Conservation (phyloP, 768 basidiomycete species). For the Phlegmacium glaucopus region DNA sequence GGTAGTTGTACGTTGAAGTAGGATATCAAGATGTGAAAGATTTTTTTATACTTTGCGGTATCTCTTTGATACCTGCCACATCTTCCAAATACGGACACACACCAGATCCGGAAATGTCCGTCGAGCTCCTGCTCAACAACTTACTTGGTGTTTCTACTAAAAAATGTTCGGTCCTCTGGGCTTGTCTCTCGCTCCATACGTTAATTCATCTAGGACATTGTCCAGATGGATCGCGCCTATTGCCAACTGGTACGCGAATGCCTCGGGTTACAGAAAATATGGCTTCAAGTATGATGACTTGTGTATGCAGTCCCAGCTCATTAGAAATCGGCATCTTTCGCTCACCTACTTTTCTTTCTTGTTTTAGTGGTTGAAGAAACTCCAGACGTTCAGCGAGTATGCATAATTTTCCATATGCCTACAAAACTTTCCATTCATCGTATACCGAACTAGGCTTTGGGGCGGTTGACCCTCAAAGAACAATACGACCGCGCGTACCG, state of each 20-base stretch:
- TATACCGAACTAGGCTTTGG: slow-evolving; percentile 61
- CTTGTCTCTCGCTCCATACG: slow-evolving; percentile 70
- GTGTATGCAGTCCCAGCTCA: slow-evolving; percentile 46
- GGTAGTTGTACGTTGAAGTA: slow-evolving; percentile 23
- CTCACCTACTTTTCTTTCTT: slow-evolving; percentile 7
- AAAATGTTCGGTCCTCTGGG: slow-evolving; percentile 62
- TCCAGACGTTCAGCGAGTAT: slow-evolving; percentile 72
- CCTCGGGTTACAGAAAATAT: slow-evolving; percentile 79
- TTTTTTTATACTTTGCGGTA: slow-evolving; percentile 15
- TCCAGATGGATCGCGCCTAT: slow-evolving; percentile 70
- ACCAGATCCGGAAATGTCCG: slow-evolving; percentile 38
- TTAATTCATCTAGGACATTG: slow-evolving; percentile 68
- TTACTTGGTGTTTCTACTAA: slow-evolving; percentile 8
- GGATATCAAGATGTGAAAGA: slow-evolving; percentile 18
- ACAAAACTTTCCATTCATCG: background rate
- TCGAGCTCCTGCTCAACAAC: slow-evolving; percentile 5
- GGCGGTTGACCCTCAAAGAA: slow-evolving; percentile 75
- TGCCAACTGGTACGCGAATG: slow-evolving; percentile 78
- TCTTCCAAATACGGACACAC: slow-evolving; percentile 43
- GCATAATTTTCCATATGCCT: slow-evolving; percentile 10
- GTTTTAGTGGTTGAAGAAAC: slow-evolving; percentile 70
- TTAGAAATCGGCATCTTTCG: slow-evolving; percentile 3
- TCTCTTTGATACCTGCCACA: slow-evolving; percentile 26
- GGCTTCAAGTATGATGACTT: slow-evolving; percentile 96
- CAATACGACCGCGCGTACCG: slow-evolving; percentile 90